Evolutionary conservation across 1,284 basidiomycete species (phyloP), one percentile per base, ranked within the genome.

Genomic region (Microbotryomycetes sp.): DNA sequence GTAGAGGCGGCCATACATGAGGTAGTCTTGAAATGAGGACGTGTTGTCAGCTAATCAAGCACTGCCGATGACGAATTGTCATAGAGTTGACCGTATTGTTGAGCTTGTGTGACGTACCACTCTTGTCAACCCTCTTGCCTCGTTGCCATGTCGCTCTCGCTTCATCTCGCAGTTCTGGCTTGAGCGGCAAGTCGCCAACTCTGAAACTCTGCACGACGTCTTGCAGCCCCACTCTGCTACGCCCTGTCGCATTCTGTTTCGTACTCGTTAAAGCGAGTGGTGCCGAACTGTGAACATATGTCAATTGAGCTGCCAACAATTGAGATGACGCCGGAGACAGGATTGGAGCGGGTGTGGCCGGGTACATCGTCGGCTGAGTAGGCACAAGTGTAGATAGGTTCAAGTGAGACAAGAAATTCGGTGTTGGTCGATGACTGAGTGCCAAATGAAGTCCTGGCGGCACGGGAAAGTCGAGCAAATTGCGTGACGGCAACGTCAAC

Each of bases 1-100:
- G 75, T 97, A 93, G 51, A 94, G 80, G 25, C 90, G 85, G 16
- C 93, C 94, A 74, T 97, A 97, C 28, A 98, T 79, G 31, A 98
- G 81, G 75, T 89, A 92, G 75, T 93, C 91, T 88, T 14, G 50
- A 32, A 25, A n/a, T 26, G 46, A 42, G 56, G 26, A 50, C 6
- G n/a, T 47, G n/a, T n/a, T n/a, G n/a, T n/a, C n/a, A n/a, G n/a
- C n/a, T 42, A 42, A 15, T 76, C 77, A 62, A 76, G 76, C 74
- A 26, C 60, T 51, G 25, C 59, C 49, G 28, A 46, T 59, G 30
- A 55, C 25, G 36, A 48, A 46, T 42, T 62, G 59, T 15, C 55
- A 42, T 19, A 36, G 29, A 16, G 15, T 29, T 22, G n/a, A n/a
- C n/a, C n/a, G 28, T 47, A 56, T 16, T 6, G n/a, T 6, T 1